A percentile compares a stretch with the other conserved stretches of the same genome.
phyloP scores from a whole-genome alignment of 2,329 filamentous ascomycete genomes.

The Periconia digitata region DNA sequence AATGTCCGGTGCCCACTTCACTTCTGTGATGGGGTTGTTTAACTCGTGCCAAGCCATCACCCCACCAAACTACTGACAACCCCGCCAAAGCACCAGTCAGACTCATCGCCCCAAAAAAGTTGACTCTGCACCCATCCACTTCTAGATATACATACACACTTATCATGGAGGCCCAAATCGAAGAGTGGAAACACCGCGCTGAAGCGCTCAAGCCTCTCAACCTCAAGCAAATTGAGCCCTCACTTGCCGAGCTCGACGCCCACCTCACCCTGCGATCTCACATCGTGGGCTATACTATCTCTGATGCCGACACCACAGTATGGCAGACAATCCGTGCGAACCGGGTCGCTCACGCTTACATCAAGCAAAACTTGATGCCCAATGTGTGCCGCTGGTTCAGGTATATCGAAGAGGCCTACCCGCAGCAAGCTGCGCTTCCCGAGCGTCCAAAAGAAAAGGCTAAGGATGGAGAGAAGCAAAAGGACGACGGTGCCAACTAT shows the following conservation, averaged over 20 bases:
- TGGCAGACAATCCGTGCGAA: slow-evolving; percentile 84
- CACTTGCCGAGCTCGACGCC: slow-evolving; percentile 77
- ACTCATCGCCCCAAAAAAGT: neutral
- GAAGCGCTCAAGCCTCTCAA: slow-evolving; percentile 61
- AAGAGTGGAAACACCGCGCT: slow-evolving; percentile 60
- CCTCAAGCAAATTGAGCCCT: slow-evolving; percentile 79
- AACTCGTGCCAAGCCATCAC: neutral
- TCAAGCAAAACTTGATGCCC: slow-evolving; percentile 74
- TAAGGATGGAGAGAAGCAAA: slow-evolving; percentile 71
- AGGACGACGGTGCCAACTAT: slow-evolving; percentile 81
- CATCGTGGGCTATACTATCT: slow-evolving; percentile 77
- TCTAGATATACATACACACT: neutral
- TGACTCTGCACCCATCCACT: neutral
- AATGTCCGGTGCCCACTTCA: neutral
- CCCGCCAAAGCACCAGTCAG: neutral
- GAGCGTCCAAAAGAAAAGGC: slow-evolving; percentile 45
- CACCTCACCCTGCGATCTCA: slow-evolving; percentile 86
- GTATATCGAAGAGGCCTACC: slow-evolving; percentile 79
- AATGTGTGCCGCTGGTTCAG: slow-evolving; percentile 86
- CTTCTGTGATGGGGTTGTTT: neutral
- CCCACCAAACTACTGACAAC: neutral
- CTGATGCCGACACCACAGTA: slow-evolving; percentile 75
- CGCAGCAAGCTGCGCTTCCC: slow-evolving; percentile 75
- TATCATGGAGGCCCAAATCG: slow-evolving; percentile 43
- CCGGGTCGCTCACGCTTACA: slow-evolving; percentile 76